A percentile compares a stretch with the other conserved stretches of the same genome.
These are phyloP conservation scores for Botrytis fragariae DNA, from an alignment of 2,329 filamentous ascomycete genomes.

Conservation along the genomic window DNA sequence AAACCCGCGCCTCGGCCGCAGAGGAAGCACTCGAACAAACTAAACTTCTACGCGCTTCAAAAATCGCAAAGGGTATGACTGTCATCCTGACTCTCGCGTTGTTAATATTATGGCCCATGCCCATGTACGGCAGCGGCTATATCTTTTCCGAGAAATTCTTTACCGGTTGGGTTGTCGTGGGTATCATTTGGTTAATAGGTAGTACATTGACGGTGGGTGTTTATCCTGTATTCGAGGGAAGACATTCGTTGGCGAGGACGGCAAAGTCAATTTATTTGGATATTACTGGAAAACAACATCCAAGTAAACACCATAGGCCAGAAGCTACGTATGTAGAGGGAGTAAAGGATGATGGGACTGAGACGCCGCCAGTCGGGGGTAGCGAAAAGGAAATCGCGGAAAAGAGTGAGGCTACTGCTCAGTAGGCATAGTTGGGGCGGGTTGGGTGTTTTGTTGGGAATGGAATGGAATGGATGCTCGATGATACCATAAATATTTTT, in stretches of 20 bases:
- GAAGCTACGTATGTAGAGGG: constrained; percentile 34
- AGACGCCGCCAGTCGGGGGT: constrained; percentile 26
- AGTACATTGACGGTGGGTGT: constrained; percentile 71
- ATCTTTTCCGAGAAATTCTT: constrained; percentile 82
- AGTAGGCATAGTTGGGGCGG: background rate
- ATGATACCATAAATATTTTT: constrained; percentile 5
- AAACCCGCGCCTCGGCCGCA: constrained; percentile 39
- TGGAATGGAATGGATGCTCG: background rate
- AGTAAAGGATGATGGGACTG: constrained; percentile 28
- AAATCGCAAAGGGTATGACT: constrained; percentile 50
- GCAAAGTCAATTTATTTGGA: constrained; percentile 61
- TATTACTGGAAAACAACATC: constrained; percentile 46
- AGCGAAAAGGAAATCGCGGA: constrained; percentile 27
- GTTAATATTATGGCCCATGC: constrained; percentile 86
- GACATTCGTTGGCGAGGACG: constrained; percentile 62
- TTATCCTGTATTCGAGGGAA: constrained; percentile 78
- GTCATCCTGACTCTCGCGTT: constrained; percentile 66
- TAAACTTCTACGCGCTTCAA: constrained; percentile 53
- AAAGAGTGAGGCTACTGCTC: constrained; percentile 2
- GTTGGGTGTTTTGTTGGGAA: background rate
- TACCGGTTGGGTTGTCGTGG: constrained; percentile 74
- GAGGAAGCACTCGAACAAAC: constrained; percentile 44
- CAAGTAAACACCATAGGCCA: constrained; percentile 31
- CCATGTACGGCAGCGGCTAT: constrained; percentile 80
- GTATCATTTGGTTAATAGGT: constrained; percentile 77